Evolutionary conservation across 2,329 filamentous ascomycete species (phyloP).

Genomic region (Camptophora hylomeconis): DNA sequence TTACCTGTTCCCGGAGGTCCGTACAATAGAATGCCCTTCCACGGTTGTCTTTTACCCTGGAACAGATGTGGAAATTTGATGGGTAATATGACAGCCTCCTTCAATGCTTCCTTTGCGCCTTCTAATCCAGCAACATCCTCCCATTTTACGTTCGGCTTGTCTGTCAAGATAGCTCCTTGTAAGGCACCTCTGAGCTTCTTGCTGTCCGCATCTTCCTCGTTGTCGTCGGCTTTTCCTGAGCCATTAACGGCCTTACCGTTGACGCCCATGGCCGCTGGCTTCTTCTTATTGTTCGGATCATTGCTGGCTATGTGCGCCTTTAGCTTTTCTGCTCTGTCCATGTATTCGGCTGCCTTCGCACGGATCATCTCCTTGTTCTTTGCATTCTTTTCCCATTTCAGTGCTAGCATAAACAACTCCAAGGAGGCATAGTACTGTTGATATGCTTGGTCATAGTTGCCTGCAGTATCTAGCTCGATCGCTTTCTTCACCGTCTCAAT

Average conservation of each 20-base stretch:
- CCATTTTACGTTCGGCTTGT: conserved; percentile 94
- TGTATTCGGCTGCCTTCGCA: conserved; percentile 88
- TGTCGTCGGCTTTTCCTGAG: conserved; percentile 48
- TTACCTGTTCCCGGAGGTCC: conserved; percentile 95
- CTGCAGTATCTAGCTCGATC: conserved; percentile 88
- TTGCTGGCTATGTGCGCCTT: conserved; percentile 75
- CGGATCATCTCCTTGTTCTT: conserved; percentile 97
- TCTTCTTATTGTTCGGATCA: conserved; percentile 43
- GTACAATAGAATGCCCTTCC: conserved; percentile 95
- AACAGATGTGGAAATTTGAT: conserved; percentile 98
- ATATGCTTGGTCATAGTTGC: conserved; percentile 95
- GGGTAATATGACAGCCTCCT: conserved; percentile 92
- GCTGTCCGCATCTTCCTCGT: conserved; percentile 71
- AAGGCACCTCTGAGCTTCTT: conserved; percentile 92
- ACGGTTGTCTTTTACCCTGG: conserved; percentile 88
- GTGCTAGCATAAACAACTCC: conserved; percentile 94
- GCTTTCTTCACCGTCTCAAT: conserved; percentile 96
- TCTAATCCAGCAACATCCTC: conserved; percentile 95
- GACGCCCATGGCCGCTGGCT: conserved; percentile 37
- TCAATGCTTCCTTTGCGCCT: conserved; percentile 86
- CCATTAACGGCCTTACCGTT: conserved; percentile 39
- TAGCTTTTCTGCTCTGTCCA: conserved; percentile 96
- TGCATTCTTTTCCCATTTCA: conserved; percentile 99
- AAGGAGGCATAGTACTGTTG: conserved; percentile 90
- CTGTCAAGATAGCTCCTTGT: conserved; percentile 80